Evolutionary conservation across 1,284 basidiomycete species (phyloP), one percentile per base, ranked within the genome.

Genomic region (Tremellales sp.): DNA sequence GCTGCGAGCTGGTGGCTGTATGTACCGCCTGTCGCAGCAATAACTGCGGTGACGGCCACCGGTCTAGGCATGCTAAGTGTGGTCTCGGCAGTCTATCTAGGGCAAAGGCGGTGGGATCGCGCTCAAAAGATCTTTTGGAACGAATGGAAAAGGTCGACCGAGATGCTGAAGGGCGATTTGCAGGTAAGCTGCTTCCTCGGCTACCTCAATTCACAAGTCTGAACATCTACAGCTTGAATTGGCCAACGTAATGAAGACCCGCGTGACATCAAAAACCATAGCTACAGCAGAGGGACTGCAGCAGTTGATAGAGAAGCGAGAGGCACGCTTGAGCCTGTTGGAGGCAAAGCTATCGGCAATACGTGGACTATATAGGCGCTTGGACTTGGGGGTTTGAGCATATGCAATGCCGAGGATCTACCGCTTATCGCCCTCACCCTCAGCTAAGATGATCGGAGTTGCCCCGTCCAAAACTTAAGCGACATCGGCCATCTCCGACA

Each of bases 151-250:
- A 76, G 89, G 39, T 79, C 89, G 3, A 81, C 81, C 3, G 77
- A 81, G 45, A 86, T 88, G 8, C 73, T 89, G 44, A 80, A 81
- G 54, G 78, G 85, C 43, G 89, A 92, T 74, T 69, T 90, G 15
- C 76, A 80, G 75, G 87, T n/a, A 15, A n/a, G n/a, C n/a, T n/a
- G n/a, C n/a, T 85, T 61, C 43, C 78, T 70, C 39, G 7, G 37
- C 24, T 29, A 17, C 23, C n/a, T 15, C 41, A 24, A n/a, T n/a
- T 4, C 11, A 21, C 6, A 43, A 43, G 4, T 4, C 42, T 29
- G 21, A 43, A n/a, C n/a, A 10, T 7, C 15, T 43, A n/a, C 23
- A 25, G 22, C 46, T 35, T 43, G 46, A 15, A 7, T 40, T 40
- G 41, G 26, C 57, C 43, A 49, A 54, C 6, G 52, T 54, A 1